Evolutionary conservation across 2,329 filamentous ascomycete species (phyloP).

Genomic region (Purpureocillium lavendulum): DNA sequence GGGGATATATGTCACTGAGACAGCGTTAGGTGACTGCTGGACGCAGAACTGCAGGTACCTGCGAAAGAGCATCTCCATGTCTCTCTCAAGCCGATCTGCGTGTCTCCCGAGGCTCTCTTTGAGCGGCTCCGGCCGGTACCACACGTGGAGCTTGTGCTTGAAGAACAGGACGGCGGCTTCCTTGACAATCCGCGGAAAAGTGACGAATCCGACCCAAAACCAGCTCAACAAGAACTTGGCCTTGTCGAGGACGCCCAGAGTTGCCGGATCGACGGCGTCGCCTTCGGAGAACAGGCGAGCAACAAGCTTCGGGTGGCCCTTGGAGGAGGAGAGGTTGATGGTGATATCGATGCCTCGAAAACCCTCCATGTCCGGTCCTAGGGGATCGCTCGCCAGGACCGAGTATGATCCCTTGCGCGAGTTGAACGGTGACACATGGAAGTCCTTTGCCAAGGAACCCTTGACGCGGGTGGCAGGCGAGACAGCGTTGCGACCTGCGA

Average conservation of each 20-base stretch:
- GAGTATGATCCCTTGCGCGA: conserved; percentile 48
- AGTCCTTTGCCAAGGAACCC: conserved; percentile 58
- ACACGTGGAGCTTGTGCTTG: conserved; percentile 49
- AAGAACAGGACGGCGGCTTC: conserved; percentile 53
- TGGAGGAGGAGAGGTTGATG: conserved; percentile 52
- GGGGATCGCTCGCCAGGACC: conserved; percentile 36
- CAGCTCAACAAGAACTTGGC: conserved; percentile 42
- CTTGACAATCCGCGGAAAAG: conserved; percentile 55
- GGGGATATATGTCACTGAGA: conserved; percentile 46
- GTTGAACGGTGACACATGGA: conserved; percentile 72
- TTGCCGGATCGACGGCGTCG: conserved; percentile 37
- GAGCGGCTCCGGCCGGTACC: conserved; percentile 56
- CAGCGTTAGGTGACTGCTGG: conserved; percentile 28
- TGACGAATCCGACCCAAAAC: conserved; percentile 61
- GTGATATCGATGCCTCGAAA: conserved; percentile 44
- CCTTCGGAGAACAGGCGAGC: conserved; percentile 49
- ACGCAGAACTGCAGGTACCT: conserved; percentile 42
- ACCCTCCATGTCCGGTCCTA: conserved; percentile 28
- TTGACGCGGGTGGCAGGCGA: conserved; percentile 24
- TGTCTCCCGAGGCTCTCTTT: conserved; percentile 44
- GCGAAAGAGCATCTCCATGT: conserved; percentile 38
- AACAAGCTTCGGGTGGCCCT: conserved; percentile 51
- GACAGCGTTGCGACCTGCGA: conserved; percentile 1
- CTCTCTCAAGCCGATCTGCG: conserved; percentile 40
- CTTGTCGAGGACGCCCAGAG: conserved; percentile 33